Conservation (phyloP, 768 basidiomycete species). For the Pleurotus sapidus region DNA sequence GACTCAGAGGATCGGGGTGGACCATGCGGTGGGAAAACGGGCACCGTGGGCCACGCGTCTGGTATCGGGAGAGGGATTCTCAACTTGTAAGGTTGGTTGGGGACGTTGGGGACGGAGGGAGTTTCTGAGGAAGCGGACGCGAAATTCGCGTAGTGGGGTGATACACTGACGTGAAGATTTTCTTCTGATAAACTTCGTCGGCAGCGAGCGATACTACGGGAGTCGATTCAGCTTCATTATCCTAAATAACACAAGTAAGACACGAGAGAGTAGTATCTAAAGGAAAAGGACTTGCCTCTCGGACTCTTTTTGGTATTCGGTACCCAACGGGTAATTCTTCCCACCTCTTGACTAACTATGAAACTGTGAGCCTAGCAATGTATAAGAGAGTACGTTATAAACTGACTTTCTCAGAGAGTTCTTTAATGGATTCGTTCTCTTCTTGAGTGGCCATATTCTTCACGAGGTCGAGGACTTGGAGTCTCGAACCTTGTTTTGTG, state of each 20-base stretch:
- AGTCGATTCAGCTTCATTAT: conserved; percentile 15
- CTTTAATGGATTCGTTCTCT: conserved; percentile 48
- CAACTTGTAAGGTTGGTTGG: neutral
- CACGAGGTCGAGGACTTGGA: conserved; percentile 63
- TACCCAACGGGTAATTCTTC: conserved; percentile 70
- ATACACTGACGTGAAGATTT: neutral
- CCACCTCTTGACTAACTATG: conserved; percentile 81
- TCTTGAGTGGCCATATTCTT: conserved; percentile 49
- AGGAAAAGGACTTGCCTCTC: conserved; percentile 18
- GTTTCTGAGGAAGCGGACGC: neutral
- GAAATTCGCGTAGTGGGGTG: no score
- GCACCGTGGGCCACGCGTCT: no score
- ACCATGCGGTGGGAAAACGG: no score
- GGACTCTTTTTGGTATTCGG: conserved; percentile 77
- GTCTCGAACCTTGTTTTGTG: conserved; percentile 91
- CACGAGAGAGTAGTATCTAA: neutral
- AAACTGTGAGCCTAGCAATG: neutral
- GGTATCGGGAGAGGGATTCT: neutral
- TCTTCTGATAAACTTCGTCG: neutral
- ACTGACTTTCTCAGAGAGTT: conserved; percentile 61
- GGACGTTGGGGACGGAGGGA: neutral
- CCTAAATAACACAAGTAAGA: conserved; percentile 7
- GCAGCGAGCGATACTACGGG: neutral
- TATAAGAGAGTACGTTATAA: no score
- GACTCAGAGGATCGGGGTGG: neutral